These are phyloP conservation scores for Aureobasidium namibiae DNA, from an alignment of 2,329 filamentous ascomycete species.

Conservation along the genomic window DNA sequence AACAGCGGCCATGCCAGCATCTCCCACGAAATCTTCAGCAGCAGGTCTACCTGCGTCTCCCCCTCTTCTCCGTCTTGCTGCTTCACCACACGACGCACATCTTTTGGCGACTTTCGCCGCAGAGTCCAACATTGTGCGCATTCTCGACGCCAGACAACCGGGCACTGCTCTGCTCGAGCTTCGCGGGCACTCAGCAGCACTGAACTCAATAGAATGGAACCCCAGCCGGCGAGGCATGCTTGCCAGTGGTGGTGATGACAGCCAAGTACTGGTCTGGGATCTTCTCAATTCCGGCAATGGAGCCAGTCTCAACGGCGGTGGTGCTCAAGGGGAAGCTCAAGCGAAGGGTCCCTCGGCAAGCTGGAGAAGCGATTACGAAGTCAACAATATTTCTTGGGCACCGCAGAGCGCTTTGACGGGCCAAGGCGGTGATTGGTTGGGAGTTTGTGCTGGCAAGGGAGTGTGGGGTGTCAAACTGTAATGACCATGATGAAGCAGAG, in stretches of 20 bases:
- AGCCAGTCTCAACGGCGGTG: conserved; percentile 13
- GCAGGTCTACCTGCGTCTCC: conserved; percentile 59
- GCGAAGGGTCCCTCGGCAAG: conserved; percentile 61
- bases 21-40: conserved; percentile 55
- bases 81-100: conserved; percentile 91
- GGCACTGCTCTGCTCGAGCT: conserved; percentile 92
- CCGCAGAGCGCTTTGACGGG: conserved; percentile 58
- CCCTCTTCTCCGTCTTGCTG: conserved; percentile 71
- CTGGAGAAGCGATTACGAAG: conserved; percentile 82
- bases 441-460: conserved; percentile 70
- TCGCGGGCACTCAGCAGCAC: conserved; percentile 71
- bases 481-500: conserved; percentile 14
- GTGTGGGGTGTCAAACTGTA: conserved; percentile 65
- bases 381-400: conserved; percentile 78
- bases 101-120: conserved; percentile 94
- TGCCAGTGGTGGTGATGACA: conserved; percentile 87
- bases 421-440: conserved; percentile 75
- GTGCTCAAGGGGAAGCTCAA: conserved; percentile 30
- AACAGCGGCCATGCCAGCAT: conserved; percentile 48
- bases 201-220: conserved; percentile 96
- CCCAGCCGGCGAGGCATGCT: conserved; percentile 77
- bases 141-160: conserved; percentile 91
- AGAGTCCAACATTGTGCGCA: conserved; percentile 85
- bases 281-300: conserved; percentile 54
- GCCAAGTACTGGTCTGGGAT: conserved; percentile 88